Base-by-base conservation (phyloP, 179 eudicot genomes). In the Dionaea muscipula region DNA sequence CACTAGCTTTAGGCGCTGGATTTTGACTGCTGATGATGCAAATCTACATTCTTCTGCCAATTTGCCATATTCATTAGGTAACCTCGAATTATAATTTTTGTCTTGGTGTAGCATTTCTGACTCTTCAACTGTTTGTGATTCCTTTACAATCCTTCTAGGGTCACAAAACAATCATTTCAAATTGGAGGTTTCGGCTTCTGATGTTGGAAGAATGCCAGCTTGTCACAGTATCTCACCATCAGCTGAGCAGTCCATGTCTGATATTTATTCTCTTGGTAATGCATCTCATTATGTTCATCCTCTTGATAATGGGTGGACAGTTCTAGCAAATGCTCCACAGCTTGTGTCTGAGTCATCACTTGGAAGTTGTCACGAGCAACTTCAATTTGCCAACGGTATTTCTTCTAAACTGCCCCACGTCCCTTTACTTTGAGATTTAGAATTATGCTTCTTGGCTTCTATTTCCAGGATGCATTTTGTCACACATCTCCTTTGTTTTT, bases 301-400 rank as follows among this genome's bases (percentile, higher is more conserved):
- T 54, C 66, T 48, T 63, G 81, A 80, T 45, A 74, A 67, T 64
- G 82, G 71, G 40, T 58, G 66, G 46, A 63, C 72, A 28, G 62
- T 67, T 67, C 64, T 68, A 55, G 78, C 68, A 51, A 67, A 73
- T 60, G 56, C 53, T 54, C 66, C 65, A 36, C 81, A 69, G 65
- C 72, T 61, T 67, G 67, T 71, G 27, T 68, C 78, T 12, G 76
- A 73, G 77, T 47, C 74, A 64, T 70, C 80, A 28, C 62, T 63
- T 60, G 77, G 68, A 63, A 75, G 75, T 56, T 47, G 53, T 61
- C 27, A 24, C 57, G 58, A 56, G 54, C 24, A 53, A 37, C 63
- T 53, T 14, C 64, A 52, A 52, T 17, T 55, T 31, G 16, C 41
- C 4, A 65, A 57, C 38, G 79, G 79, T 81, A 68, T 31, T 38